Evolutionary conservation across 2,329 filamentous ascomycete species (phyloP).

Genomic region (Colletotrichum trifolii): DNA sequence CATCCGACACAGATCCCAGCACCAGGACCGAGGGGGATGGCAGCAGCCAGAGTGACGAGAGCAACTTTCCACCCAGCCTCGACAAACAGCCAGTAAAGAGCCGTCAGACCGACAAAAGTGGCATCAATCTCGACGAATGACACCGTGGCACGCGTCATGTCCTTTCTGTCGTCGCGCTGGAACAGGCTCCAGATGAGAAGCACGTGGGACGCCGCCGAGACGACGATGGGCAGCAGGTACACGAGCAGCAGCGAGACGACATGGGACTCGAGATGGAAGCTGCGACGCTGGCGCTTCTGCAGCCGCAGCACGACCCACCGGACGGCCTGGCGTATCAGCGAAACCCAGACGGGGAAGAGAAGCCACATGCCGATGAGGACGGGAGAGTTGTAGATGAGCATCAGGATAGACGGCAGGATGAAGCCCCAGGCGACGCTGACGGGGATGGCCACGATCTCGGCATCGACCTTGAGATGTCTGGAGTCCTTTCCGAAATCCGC

Average conservation of each 20-base stretch:
- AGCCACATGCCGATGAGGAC: conserved; percentile 58
- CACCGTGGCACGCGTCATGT: conserved; percentile 60
- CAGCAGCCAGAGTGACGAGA: conserved; percentile 44
- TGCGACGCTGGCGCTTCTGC: conserved; percentile 40
- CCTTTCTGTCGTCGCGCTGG: conserved; percentile 57
- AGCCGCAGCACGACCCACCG: conserved; percentile 40
- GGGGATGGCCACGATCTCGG: conserved; percentile 69
- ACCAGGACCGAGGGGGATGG: conserved; percentile 50
- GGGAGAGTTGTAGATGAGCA: conserved; percentile 56
- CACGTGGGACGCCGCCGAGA: conserved; percentile 56
- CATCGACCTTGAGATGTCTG: conserved; percentile 52
- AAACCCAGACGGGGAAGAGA: conserved; percentile 63
- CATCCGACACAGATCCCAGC: conserved; percentile 52
- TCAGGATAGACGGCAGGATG: conserved; percentile 56
- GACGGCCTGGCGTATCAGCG: conserved; percentile 52
- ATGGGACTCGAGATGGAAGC: conserved; percentile 57
- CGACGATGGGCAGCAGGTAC: conserved; percentile 57
- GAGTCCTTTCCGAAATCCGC: conserved; percentile 44
- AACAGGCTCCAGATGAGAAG: conserved; percentile 53
- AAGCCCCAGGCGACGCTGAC: conserved; percentile 59
- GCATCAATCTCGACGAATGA: conserved; percentile 60
- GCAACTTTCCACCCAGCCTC: conserved; percentile 59
- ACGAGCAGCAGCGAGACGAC: conserved; percentile 51
- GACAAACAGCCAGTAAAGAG: conserved; percentile 64
- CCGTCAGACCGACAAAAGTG: conserved; percentile 57